Base-by-base conservation (phyloP, 1,139 yeast species). In the Lizanozyma gosingica region DNA sequence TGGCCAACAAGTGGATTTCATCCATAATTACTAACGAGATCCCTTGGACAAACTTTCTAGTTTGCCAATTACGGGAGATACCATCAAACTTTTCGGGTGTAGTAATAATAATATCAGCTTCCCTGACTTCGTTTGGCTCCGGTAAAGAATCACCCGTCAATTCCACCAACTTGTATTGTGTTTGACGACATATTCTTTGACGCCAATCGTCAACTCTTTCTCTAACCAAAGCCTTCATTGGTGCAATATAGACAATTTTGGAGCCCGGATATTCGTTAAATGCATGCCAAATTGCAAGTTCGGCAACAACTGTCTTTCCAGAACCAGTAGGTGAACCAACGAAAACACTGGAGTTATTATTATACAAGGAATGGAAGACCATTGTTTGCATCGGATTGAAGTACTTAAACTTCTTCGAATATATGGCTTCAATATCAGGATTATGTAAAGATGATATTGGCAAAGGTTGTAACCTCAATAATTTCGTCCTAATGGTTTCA, bases 41-140 rank as follows among this genome's bases (percentile, higher is more conserved):
- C 45, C 86, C 80, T 55, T 88, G 95, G 18, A 92, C 97, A 66
- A 90, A 92, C 52, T 79, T 81, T 59, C 97, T 77, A 0, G 96
- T 83, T 57, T 88, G 94, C 98, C 98, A 94, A 55, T 86, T 88
- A 75, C 98, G 92, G 18, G 96, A 85, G 43, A 94, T 88, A 77
- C 98, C 98, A 66, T 94, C 98, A 58, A 92, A 94, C 60, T 94
- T 94, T 64, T 94, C 98, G 0, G 99, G 98, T 0, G 98, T 94
- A 0, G 98, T 92, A 49, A 94, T 83, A 41, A 94, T 84, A 33
- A 94, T 87, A 49, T 92, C 94, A 0, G 98, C 95, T 41, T 80
- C 84, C 41, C 83, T 71, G n/a, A 94, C 86, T 45, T 84, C 95
- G 40, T 71, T 71, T 0, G 94, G 84, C 42, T 84, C 95, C 0